Evolutionary conservation across 306 rosid genomes (phyloP).

Genomic region (Cicer arietinum): DNA sequence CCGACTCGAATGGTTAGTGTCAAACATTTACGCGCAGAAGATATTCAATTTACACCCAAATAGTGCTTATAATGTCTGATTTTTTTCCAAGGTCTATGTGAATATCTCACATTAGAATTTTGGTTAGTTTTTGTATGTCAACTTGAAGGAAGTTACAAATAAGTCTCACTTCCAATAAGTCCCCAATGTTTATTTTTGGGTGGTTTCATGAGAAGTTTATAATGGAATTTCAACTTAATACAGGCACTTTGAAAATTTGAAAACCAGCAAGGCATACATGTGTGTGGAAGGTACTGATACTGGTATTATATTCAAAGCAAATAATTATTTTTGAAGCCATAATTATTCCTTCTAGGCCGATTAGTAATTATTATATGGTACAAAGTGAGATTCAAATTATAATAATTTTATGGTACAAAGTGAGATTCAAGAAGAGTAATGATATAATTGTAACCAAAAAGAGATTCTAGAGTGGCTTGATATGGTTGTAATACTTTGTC

Average conservation of each 20-base stretch:
- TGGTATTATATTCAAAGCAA: slow-evolving; percentile 42
- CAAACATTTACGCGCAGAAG: no score
- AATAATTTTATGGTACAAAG: slow-evolving; percentile 23
- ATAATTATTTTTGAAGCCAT: slow-evolving; percentile 21
- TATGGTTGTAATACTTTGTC: no score
- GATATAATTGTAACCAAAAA: no score
- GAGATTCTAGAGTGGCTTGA: no score
- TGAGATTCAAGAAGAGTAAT: slow-evolving; percentile 39
- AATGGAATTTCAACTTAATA: slow-evolving; percentile 36
- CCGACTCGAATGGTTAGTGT: no score
- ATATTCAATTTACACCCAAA: slow-evolving; percentile 29
- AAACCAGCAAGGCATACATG: slow-evolving; percentile 25
- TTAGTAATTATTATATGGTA: slow-evolving; percentile 30
- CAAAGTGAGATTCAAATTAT: slow-evolving; percentile 46
- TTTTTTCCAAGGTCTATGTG: slow-evolving; percentile 54
- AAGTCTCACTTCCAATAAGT: slow-evolving; percentile 30
- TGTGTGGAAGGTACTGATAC: slow-evolving; percentile 22
- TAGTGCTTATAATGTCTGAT: slow-evolving; percentile 39
- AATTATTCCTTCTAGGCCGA: slow-evolving; percentile 32
- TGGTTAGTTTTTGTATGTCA: slow-evolving; percentile 47
- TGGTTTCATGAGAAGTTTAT: slow-evolving; percentile 28
- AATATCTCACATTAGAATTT: slow-evolving; percentile 55
- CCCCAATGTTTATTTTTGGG: slow-evolving; percentile 9
- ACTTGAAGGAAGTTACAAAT: slow-evolving; percentile 46
- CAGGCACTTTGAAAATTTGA: slow-evolving; percentile 23